Conservation (phyloP, 176 grass and related monocot species). For the Bolboschoenus planiculmis region DNA sequence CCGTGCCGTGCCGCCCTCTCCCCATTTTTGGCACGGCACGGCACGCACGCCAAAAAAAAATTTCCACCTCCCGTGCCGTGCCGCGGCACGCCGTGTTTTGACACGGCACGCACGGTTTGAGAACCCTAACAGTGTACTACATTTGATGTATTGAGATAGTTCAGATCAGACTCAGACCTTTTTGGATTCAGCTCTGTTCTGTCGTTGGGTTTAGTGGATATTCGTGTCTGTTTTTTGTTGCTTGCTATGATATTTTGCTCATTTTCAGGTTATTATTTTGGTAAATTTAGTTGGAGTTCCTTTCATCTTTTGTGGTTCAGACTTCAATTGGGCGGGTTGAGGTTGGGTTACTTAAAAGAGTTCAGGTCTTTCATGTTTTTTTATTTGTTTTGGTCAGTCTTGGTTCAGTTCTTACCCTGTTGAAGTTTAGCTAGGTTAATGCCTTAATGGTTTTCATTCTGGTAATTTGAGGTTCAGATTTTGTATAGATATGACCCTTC, state of each 20-base stretch:
- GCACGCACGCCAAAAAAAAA: too few species aligned
- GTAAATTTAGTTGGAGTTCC: neutral
- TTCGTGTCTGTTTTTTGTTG: neutral
- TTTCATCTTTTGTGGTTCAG: neutral
- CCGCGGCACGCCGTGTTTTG: too few species aligned
- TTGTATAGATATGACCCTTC: neutral
- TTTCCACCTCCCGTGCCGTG: too few species aligned
- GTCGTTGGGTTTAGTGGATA: neutral
- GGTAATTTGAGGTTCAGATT: neutral
- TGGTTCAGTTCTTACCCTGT: neutral
- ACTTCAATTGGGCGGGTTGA: neutral
- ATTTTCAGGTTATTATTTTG: neutral
- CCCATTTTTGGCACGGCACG: too few species aligned
- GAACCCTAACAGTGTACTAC: too few species aligned
- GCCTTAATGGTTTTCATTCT: neutral
- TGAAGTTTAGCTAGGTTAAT: neutral
- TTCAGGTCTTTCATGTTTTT: neutral
- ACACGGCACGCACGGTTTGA: too few species aligned
- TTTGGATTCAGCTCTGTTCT: neutral
- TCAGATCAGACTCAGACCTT: neutral
- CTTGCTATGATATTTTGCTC: neutral
- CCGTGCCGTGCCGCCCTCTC: too few species aligned
- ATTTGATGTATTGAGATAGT: neutral
- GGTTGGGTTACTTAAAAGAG: neutral
- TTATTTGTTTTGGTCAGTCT: neutral